Percentiles rank a stretch among this genome's conserved stretches.
phyloP scores from a whole-genome alignment of 768 basidiomycete species.

The Calvatia gigantea region DNA sequence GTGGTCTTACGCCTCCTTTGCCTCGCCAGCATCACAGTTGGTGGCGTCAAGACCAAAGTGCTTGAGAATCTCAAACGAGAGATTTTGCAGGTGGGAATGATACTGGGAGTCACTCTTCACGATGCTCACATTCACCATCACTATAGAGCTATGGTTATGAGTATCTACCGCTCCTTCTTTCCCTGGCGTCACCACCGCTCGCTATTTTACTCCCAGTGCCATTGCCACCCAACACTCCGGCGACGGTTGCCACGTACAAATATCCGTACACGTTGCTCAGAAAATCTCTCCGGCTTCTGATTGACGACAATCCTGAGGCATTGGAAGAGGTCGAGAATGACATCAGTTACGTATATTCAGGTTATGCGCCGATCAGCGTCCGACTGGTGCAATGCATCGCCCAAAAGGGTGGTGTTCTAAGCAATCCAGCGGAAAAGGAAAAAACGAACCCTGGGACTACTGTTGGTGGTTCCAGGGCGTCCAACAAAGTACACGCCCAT shows the following conservation, averaged over 20 bases:
- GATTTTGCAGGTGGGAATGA: slow-evolving; percentile 64
- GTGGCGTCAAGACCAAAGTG: slow-evolving; percentile 83
- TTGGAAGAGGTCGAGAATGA: slow-evolving; percentile 87
- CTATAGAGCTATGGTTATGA: slow-evolving; percentile 73
- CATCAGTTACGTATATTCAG: slow-evolving; percentile 94
- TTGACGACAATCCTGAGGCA: slow-evolving; percentile 79
- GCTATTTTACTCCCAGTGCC: slow-evolving; percentile 65
- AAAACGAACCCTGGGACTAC: slow-evolving; percentile 33
- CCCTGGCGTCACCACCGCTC: slow-evolving; percentile 64
- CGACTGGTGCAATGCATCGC: slow-evolving; percentile 91
- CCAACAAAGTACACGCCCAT: slow-evolving; percentile 76
- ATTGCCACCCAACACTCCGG: slow-evolving; percentile 47
- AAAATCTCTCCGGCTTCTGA: slow-evolving; percentile 86
- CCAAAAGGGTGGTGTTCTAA: slow-evolving; percentile 86
- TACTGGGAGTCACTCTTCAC: slow-evolving; percentile 13
- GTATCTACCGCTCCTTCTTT: slow-evolving; percentile 63
- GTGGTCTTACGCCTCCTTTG: slow-evolving; percentile 78
- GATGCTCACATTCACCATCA: slow-evolving; percentile 30
- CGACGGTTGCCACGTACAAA: slow-evolving; percentile 43
- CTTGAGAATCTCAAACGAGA: slow-evolving; percentile 91
- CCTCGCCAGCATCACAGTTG: slow-evolving; percentile 77
- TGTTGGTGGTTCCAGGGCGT: slow-evolving; percentile 31
- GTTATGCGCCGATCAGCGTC: slow-evolving; percentile 91
- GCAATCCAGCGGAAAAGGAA: slow-evolving; percentile 69
- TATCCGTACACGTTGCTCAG: slow-evolving; percentile 72